Conservation (phyloP, 768 basidiomycete genomes). For the Lentinula sp. region DNA sequence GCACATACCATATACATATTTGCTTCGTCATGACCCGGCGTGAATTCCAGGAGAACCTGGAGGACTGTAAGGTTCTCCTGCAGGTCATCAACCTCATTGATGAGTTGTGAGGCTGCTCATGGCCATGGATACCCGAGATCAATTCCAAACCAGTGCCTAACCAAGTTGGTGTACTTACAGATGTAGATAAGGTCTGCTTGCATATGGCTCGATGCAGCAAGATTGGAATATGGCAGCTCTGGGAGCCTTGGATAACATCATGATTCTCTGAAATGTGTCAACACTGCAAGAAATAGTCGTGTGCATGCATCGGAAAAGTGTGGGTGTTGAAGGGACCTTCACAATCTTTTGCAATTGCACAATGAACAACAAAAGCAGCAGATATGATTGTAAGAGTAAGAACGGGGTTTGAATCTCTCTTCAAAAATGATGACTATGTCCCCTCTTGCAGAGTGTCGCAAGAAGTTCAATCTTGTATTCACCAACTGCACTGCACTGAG, state of each 20-base stretch:
- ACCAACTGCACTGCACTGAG: not conserved
- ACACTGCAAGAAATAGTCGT: not conserved
- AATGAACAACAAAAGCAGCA: not conserved
- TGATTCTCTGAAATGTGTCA: not conserved
- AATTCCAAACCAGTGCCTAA: not conserved
- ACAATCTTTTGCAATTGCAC: not conserved
- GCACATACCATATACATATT: not conserved
- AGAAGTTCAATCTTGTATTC: not conserved
- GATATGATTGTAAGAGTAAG: not conserved
- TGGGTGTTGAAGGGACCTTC: not conserved
- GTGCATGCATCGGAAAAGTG: not conserved
- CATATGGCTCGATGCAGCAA: not conserved
- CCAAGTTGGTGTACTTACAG: not conserved
- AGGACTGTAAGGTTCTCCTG: not conserved
- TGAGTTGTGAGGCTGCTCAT: not conserved
- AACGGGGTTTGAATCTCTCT: not conserved
- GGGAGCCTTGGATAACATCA: not conserved
- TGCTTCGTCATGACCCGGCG: not conserved
- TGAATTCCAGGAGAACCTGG: not conserved
- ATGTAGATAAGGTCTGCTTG: not conserved
- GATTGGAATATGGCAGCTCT: not conserved
- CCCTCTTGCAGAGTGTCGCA: not conserved
- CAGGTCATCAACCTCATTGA: not conserved
- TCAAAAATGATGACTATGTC: not conserved
- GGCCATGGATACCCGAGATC: not conserved